phyloP scores from a whole-genome alignment of 1,284 basidiomycete species.

The Sporisorium exsertum region DNA sequence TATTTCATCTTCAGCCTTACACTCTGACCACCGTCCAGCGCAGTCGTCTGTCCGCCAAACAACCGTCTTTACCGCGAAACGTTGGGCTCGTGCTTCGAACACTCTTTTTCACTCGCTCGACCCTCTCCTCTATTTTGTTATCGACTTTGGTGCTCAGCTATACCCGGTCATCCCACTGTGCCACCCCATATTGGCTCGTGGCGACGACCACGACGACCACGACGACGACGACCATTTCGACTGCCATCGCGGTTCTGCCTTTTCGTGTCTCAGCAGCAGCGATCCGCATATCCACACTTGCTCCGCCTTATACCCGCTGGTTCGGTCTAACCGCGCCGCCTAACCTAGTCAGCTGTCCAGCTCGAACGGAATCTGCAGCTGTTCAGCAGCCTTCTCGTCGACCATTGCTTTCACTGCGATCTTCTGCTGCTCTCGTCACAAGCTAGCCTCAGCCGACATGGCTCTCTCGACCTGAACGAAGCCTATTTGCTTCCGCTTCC shows the following conservation, averaged over 20 bases:
- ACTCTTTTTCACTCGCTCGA: neutral
- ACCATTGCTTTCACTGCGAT: neutral
- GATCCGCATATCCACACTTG: constrained; percentile 13
- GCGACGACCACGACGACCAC: constrained; percentile 1
- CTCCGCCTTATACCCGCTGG: constrained; percentile 11
- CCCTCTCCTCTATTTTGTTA: neutral
- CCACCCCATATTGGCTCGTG: neutral
- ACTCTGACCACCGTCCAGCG: neutral
- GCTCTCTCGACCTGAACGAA: constrained; percentile 19
- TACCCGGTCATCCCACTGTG: neutral
- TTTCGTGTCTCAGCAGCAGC: neutral
- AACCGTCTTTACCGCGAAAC: constrained; percentile 10
- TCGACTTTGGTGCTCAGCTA: neutral
- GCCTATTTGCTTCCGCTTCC: constrained; percentile 6
- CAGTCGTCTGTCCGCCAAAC: neutral
- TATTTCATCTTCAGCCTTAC: constrained; percentile 7
- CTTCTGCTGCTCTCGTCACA: neutral
- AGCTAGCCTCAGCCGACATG: constrained; percentile 16
- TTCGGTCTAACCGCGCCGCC: neutral
- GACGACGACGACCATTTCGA: neutral
- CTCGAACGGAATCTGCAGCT: neutral
- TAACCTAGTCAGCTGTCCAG: neutral
- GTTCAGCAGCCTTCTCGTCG: neutral
- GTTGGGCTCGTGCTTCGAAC: neutral
- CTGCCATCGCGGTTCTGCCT: neutral